Base-by-base conservation (phyloP, 352 stramenopile species). In the Phytophthora pini region DNA sequence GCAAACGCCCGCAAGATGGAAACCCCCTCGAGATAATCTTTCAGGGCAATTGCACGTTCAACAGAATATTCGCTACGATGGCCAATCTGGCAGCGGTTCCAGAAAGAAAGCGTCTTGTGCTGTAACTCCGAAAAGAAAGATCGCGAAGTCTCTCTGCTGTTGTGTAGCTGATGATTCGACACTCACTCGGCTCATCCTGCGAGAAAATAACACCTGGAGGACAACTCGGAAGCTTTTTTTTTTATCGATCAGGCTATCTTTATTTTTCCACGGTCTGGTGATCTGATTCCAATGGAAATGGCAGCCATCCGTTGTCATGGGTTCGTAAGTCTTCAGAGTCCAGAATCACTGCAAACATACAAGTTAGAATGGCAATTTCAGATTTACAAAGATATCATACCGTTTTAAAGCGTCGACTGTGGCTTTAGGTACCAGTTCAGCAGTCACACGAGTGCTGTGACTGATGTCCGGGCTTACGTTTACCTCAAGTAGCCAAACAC, bases 391-490 rank as follows among this genome's bases (percentile, higher is more conserved):
- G 27, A 24, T n/a, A 47, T 45, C 69, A 41, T 75, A 92, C 85
- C 29, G 27, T 87, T 72, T n/a, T 0, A 94, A 60, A 0, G 77
- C 56, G 12, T 89, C 79, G 24, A 36, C 43, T 2, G 84, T 93
- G 6, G 86, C 84, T 34, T 62, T 58, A 5, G 86, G 75, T 22
- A 83, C 86, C 8, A 94, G 44, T 5, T 71, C 58, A 13, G 72
- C 74, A 0, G 82, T 93, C 26, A 92, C 68, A 5, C 26, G 22
- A 0, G 84, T 92, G 56, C 85, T 94, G 60, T 93, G 85, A 65
- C 85, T 95, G 9, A 96, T 77, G 56, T 97, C 89, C 0, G 89
- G 89, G 64, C 85, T 95, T 6, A 97, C 87, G 56, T 97, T 97
- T 15, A 95, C 89, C 46, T 97, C 89, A 2, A 97, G 69, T 5